Percentiles rank a stretch among this genome's conserved stretches.
These are phyloP conservation scores for Hypholoma fasciculare DNA, from an alignment of 768 basidiomycete genomes.

Conservation along the genomic window DNA sequence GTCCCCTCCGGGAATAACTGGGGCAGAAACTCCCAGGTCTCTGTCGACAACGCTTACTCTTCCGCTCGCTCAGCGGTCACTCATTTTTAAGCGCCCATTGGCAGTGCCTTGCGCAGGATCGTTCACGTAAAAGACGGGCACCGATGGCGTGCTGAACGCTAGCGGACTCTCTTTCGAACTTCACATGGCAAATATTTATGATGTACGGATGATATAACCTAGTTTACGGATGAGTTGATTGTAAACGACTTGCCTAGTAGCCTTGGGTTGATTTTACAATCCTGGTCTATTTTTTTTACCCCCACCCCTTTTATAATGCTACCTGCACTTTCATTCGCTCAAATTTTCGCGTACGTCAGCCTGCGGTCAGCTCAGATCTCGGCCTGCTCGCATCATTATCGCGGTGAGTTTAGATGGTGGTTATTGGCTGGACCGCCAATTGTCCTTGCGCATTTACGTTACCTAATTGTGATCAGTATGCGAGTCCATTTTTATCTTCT, in stretches of 20 bases:
- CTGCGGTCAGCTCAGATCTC: no score
- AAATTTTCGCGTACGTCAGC: no score
- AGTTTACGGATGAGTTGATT: constrained; percentile 19
- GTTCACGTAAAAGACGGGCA: neutral
- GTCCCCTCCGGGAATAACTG: constrained; percentile 41
- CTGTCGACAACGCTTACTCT: constrained; percentile 34
- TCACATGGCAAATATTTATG: constrained; percentile 2
- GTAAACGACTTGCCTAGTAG: constrained; percentile 19
- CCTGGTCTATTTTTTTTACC: constrained; percentile 17
- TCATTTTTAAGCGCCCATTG: constrained; percentile 17
- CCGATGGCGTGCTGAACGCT: neutral
- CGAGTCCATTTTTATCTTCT: no score
- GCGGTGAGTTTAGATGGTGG: no score
- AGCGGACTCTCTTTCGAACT: neutral
- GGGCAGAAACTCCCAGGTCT: constrained; percentile 24
- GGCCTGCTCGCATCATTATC: no score
- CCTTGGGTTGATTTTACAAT: constrained; percentile 18
- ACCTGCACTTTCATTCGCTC: neutral
- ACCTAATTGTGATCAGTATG: no score
- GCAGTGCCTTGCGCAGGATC: neutral
- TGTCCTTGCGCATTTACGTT: no score
- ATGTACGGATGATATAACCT: constrained; percentile 15
- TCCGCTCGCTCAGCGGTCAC: constrained; percentile 27
- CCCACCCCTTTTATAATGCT: constrained; percentile 10
- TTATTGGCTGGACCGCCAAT: no score